These are phyloP conservation scores for Fistulina hepatica DNA, from an alignment of 1,284 basidiomycete species.

Conservation along the genomic window DNA sequence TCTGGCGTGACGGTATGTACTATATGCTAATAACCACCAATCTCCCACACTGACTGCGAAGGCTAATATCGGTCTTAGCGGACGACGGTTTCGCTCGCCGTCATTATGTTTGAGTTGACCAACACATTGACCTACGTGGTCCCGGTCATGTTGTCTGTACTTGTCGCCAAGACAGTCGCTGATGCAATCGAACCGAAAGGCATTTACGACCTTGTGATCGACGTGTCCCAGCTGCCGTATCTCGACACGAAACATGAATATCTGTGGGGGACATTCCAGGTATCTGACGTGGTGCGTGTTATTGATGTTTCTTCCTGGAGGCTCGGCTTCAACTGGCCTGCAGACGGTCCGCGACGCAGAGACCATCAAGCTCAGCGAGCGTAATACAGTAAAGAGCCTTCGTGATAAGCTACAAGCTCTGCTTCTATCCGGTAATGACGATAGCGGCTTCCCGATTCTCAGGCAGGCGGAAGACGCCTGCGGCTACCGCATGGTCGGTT, in stretches of 20 bases:
- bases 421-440: slow-evolving; percentile 53
- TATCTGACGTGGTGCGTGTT: slow-evolving; percentile 67
- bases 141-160: slow-evolving; percentile 84
- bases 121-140: slow-evolving; percentile 91
- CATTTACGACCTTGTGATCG: slow-evolving; percentile 93
- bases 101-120: slow-evolving; percentile 96
- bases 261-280: slow-evolving; percentile 68
- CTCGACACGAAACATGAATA: slow-evolving; percentile 85
- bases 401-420: slow-evolving; percentile 55
- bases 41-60: neutral
- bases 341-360: slow-evolving; percentile 58
- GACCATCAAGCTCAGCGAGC: slow-evolving; percentile 52
- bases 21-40: neutral
- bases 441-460: slow-evolving; percentile 85
- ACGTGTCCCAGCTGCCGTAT: slow-evolving; percentile 71
- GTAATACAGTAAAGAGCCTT: slow-evolving; percentile 65
- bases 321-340: slow-evolving; percentile 3
- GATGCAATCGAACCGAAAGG: slow-evolving; percentile 91
- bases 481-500: slow-evolving; percentile 72
- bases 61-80: slow-evolving; percentile 37
- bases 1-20: slow-evolving; percentile 74
- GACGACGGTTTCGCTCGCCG: slow-evolving; percentile 86
- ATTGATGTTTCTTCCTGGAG: neutral
- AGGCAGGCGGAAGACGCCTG: slow-evolving; percentile 32
- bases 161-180: slow-evolving; percentile 89